A percentile compares a stretch with the other conserved stretches of the same genome.
Evolutionary conservation across 352 stramenopile genomes (phyloP).

Genomic region (Blastocystis sp.): DNA sequence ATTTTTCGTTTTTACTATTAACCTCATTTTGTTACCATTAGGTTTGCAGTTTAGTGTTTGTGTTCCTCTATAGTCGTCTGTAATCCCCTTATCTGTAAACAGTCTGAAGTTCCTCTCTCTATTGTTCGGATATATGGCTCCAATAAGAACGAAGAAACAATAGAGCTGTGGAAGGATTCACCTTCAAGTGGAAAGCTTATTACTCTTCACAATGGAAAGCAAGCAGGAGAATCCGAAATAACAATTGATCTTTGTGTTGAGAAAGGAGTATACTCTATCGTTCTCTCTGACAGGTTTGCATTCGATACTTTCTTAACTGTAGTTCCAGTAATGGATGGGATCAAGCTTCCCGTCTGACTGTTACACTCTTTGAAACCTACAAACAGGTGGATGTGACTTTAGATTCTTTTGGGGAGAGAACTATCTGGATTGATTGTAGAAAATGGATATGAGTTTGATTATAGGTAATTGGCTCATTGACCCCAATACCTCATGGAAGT

Average conservation of each 20-base stretch:
- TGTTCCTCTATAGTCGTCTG: background rate
- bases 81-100: background rate
- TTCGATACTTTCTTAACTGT: background rate
- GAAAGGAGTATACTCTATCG: background rate
- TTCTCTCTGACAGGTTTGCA: background rate
- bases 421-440: conserved; percentile 1
- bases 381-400: background rate
- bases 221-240: background rate
- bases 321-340: background rate
- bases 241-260: background rate
- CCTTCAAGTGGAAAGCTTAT: background rate
- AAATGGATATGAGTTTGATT: background rate
- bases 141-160: conserved; percentile 2
- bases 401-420: background rate
- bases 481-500: background rate
- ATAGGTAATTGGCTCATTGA: background rate
- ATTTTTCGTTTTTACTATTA: background rate
- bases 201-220: conserved; percentile 7
- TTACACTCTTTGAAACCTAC: background rate
- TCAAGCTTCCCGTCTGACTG: background rate
- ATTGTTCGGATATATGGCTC: background rate
- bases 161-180: conserved; percentile 27
- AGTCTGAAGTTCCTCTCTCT: background rate
- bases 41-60: background rate
- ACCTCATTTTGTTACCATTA: background rate